Conservation (phyloP, 2,329 filamentous ascomycete genomes). For the Polychaeton citri region DNA sequence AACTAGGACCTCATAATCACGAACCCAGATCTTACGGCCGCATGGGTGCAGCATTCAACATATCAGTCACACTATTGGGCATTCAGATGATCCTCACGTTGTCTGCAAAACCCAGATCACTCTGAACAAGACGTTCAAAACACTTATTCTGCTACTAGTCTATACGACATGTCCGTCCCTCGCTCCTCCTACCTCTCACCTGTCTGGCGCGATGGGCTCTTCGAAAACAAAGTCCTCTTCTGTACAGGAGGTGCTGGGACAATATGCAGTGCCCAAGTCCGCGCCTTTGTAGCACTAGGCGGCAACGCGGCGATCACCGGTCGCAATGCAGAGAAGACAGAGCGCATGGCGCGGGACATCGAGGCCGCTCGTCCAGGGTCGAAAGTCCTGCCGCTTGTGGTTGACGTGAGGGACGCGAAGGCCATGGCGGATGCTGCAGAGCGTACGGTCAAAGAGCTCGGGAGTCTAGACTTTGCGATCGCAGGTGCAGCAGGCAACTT, state of each 20-base stretch:
- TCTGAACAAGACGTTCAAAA: too few species aligned
- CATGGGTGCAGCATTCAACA: too few species aligned
- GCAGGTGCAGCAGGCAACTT: conserved; percentile 96
- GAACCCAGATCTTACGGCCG: too few species aligned
- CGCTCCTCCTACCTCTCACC: conserved; percentile 66
- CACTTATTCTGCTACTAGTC: too few species aligned
- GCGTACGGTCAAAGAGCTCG: conserved; percentile 67
- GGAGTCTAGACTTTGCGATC: conserved; percentile 83
- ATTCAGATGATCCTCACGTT: too few species aligned
- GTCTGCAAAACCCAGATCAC: too few species aligned
- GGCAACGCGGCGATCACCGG: conserved; percentile 91
- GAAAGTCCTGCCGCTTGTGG: conserved; percentile 67
- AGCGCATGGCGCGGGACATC: conserved; percentile 66
- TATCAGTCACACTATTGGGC: too few species aligned
- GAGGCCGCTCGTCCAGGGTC: conserved; percentile 63
- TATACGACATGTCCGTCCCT: conserved; percentile 52
- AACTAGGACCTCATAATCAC: too few species aligned
- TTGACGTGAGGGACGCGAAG: conserved; percentile 56
- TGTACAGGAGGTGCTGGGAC: conserved; percentile 89
- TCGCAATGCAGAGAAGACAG: conserved; percentile 78
- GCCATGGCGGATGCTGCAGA: conserved; percentile 62
- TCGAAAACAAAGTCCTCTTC: conserved; percentile 79
- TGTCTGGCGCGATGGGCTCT: conserved; percentile 78
- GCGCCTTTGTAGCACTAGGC: conserved; percentile 79
- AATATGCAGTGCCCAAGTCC: conserved; percentile 88